Conservation (phyloP, 2,329 filamentous ascomycete species). For the Coniella lustricola region DNA sequence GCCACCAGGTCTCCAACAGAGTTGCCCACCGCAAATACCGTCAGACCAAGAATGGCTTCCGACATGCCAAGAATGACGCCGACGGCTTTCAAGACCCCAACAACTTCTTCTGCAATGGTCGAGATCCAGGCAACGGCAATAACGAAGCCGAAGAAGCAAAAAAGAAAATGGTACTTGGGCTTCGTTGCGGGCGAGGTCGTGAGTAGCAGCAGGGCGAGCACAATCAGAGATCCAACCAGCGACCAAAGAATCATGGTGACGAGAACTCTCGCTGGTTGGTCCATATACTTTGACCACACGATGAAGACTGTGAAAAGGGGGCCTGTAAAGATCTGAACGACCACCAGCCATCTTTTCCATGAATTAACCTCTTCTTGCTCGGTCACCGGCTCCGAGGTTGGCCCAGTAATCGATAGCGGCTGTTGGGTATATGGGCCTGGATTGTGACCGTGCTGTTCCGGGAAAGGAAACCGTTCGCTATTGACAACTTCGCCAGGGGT, state of each 20-base stretch:
- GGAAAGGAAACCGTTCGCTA: slow-evolving; percentile 13
- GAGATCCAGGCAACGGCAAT: slow-evolving; percentile 96
- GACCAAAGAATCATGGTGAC: slow-evolving; percentile 54
- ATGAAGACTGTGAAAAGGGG: slow-evolving; percentile 77
- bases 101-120: slow-evolving; percentile 90
- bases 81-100: slow-evolving; percentile 86
- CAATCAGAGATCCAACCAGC: slow-evolving; percentile 59
- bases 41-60: slow-evolving; percentile 89
- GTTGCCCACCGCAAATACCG: slow-evolving; percentile 94
- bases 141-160: slow-evolving; percentile 84
- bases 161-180: slow-evolving; percentile 65
- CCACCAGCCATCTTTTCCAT: slow-evolving; percentile 90
- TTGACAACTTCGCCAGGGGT: slow-evolving; percentile 5
- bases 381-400: slow-evolving; percentile 12
- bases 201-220: slow-evolving; percentile 59
- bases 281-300: slow-evolving; percentile 61
- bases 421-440: slow-evolving; percentile 16
- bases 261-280: slow-evolving; percentile 44
- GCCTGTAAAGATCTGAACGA: slow-evolving; percentile 77
- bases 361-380: slow-evolving; percentile 41
- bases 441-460: neutral
- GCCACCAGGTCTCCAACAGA: slow-evolving; percentile 90
- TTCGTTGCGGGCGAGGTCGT: slow-evolving; percentile 62
- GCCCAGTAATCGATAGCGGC: slow-evolving; percentile 1
- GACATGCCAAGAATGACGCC: slow-evolving; percentile 89